A percentile compares a stretch with the other conserved stretches of the same genome.
phyloP scores from a whole-genome alignment of 2,329 filamentous ascomycete genomes.

The Arthrinium puccinioides region DNA sequence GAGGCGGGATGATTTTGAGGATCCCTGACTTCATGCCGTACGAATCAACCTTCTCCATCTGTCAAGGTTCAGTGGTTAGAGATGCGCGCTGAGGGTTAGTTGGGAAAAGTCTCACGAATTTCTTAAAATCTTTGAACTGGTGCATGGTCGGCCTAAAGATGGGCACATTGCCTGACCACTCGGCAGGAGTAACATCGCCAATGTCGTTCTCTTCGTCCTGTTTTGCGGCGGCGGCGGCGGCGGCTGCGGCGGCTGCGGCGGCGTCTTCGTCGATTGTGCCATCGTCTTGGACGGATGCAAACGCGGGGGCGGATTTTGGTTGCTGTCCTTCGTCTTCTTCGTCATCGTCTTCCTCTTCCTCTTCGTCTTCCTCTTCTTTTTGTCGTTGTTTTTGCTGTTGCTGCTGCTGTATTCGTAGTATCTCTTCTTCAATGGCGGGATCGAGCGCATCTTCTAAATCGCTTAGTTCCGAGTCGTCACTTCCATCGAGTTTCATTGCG shows the following conservation, averaged over 20 bases:
- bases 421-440: conserved; percentile 15
- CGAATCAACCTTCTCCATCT: conserved; percentile 77
- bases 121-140: conserved; percentile 90
- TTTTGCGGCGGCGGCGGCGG: conserved; percentile 10
- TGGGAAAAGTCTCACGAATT: conserved; percentile 56
- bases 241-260: background rate
- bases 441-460: conserved; percentile 52
- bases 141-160: conserved; percentile 94
- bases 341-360: conserved; percentile 13
- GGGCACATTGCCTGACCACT: conserved; percentile 86
- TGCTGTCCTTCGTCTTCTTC: too few species aligned
- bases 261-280: conserved; percentile 5
- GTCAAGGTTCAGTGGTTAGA: conserved; percentile 18
- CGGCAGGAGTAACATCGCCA: conserved; percentile 73
- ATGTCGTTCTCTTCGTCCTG: conserved; percentile 48
- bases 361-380: conserved; percentile 7
- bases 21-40: conserved; percentile 98
- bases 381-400: conserved; percentile 9
- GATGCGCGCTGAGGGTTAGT: background rate
- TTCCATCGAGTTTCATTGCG: conserved; percentile 49
- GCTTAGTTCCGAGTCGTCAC: conserved; percentile 54
- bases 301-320: background rate
- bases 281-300: conserved; percentile 1
- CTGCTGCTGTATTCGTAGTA: conserved; percentile 5
- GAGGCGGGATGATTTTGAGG: conserved; percentile 87